Base-by-base conservation (phyloP, 768 basidiomycete genomes). In the Pleurotus tuoliensis region DNA sequence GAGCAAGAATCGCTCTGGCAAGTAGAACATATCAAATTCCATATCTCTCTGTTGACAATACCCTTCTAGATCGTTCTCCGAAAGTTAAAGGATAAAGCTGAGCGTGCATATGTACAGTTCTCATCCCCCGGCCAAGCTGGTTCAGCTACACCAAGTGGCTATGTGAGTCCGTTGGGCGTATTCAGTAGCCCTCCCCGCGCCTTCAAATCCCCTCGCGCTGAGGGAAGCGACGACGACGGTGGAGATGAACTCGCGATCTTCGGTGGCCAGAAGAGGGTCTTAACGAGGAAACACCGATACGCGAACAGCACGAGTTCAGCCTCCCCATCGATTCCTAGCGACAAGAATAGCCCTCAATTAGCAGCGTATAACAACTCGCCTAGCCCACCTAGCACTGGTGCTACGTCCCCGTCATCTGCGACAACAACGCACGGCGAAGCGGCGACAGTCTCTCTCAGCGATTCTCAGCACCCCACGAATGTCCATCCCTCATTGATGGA, bases 171-270 rank as follows among this genome's bases (percentile, higher is more conserved):
- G 11, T 34, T 30, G 37, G 37, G 48, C 49, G 8, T 38, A 22
- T 44, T 55, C 57, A 40, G 43, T 38, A 37, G 39, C 18, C 47
- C 57, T 11, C 20, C 44, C 11, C 16, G 61, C 49, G 59, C 48
- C 54, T 27, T 58, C 30, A 56, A 38, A 12, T n/a, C 34, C 55
- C 49, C 52, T 18, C 24, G 15, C 15, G 39, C n/a, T 13, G 39
- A 53, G 34, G 51, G 39, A 7, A 24, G 40, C 49, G 44, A 67
- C 56, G 69, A 73, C 47, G 73, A 74, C 39, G 64, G 71, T 18
- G 74, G 76, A 49, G 72, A 80, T 57, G 78, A 81, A 56, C 69
- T 83, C 3, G 80, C 80, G 5, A 79, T 83, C 22, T 83, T 82
- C 54, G 80, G 81, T 13, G 81, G 81, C 6, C 79, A 82, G 63